phyloP scores from a whole-genome alignment of 768 basidiomycete genomes.

The Leccinum arenicola region DNA sequence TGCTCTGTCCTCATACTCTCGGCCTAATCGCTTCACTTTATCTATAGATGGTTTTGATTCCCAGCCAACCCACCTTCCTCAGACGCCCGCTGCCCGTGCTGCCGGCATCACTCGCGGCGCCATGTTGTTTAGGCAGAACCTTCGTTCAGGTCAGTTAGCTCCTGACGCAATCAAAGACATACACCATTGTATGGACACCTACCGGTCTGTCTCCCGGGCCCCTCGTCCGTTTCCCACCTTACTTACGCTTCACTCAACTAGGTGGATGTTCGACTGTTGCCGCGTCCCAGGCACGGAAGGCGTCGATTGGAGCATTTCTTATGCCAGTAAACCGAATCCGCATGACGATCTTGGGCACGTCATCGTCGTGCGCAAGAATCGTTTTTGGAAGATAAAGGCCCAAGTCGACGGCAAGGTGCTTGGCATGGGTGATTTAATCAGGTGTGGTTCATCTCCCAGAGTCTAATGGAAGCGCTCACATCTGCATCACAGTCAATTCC shows the following conservation, averaged over 20 bases:
- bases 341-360: slow-evolving; percentile 67
- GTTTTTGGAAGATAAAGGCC: slow-evolving; percentile 78
- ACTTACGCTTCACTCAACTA: slow-evolving; percentile 25
- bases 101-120: slow-evolving; percentile 68
- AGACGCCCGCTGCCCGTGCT: slow-evolving; percentile 61
- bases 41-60: slow-evolving; percentile 70
- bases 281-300: slow-evolving; percentile 74
- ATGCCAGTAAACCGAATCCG: slow-evolving; percentile 46
- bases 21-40: not conserved
- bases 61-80: slow-evolving; percentile 58
- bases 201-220: slow-evolving; percentile 45
- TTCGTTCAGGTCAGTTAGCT: slow-evolving; percentile 61
- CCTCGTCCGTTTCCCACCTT: not conserved
- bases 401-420: slow-evolving; percentile 53
- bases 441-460: slow-evolving; percentile 36
- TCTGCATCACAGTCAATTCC: slow-evolving; percentile 54
- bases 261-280: slow-evolving; percentile 93
- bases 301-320: slow-evolving; percentile 73
- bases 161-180: slow-evolving; percentile 69
- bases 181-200: slow-evolving; percentile 84
- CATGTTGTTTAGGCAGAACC: slow-evolving; percentile 69
- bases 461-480: slow-evolving; percentile 1
- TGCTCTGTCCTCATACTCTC: not conserved
- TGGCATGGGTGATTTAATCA: slow-evolving; percentile 62
- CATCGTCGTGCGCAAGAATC: slow-evolving; percentile 80